phyloP scores from a whole-genome alignment of 2,329 filamentous ascomycete genomes.

The Verticillium zaregamsianum region DNA sequence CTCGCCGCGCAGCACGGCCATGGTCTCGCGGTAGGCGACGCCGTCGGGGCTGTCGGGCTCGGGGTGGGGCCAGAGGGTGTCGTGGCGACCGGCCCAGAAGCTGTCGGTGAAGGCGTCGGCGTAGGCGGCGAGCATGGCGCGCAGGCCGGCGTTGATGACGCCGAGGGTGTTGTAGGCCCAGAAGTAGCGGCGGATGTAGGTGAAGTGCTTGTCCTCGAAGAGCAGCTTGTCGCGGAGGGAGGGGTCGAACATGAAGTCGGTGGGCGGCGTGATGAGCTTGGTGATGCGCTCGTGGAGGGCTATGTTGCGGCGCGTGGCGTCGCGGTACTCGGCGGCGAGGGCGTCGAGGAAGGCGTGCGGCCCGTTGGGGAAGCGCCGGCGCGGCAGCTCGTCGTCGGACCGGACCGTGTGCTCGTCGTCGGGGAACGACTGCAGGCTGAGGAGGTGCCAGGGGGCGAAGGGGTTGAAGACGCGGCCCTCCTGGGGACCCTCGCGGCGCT shows the following conservation, averaged over 20 bases:
- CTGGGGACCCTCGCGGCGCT: slow-evolving; percentile 38
- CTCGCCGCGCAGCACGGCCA: slow-evolving; percentile 40
- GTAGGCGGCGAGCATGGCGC: slow-evolving; percentile 53
- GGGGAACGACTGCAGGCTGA: slow-evolving; percentile 55
- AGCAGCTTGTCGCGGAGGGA: slow-evolving; percentile 52
- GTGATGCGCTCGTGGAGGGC: slow-evolving; percentile 54
- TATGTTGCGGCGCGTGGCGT: slow-evolving; percentile 54
- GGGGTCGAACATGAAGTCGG: slow-evolving; percentile 55
- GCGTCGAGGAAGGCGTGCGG: slow-evolving; percentile 58
- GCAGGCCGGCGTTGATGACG: slow-evolving; percentile 55
- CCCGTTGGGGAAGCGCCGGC: slow-evolving; percentile 54
- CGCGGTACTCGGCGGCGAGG: slow-evolving; percentile 54
- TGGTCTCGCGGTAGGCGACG: slow-evolving; percentile 42
- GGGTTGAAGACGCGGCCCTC: slow-evolving; percentile 53
- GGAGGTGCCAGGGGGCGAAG: slow-evolving; percentile 57
- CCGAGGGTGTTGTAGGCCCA: slow-evolving; percentile 59
- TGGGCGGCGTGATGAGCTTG: slow-evolving; percentile 55
- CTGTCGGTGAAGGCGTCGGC: slow-evolving; percentile 53
- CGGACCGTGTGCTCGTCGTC: slow-evolving; percentile 55
- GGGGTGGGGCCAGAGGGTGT: slow-evolving; percentile 51
- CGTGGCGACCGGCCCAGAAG: slow-evolving; percentile 53
- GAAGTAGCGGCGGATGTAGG: slow-evolving; percentile 58
- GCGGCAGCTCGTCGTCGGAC: slow-evolving; percentile 42
- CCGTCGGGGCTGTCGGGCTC: slow-evolving; percentile 39
- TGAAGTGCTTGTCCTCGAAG: slow-evolving; percentile 58